Conservation (phyloP, 345 rosid species). For the Combretum micranthum region DNA sequence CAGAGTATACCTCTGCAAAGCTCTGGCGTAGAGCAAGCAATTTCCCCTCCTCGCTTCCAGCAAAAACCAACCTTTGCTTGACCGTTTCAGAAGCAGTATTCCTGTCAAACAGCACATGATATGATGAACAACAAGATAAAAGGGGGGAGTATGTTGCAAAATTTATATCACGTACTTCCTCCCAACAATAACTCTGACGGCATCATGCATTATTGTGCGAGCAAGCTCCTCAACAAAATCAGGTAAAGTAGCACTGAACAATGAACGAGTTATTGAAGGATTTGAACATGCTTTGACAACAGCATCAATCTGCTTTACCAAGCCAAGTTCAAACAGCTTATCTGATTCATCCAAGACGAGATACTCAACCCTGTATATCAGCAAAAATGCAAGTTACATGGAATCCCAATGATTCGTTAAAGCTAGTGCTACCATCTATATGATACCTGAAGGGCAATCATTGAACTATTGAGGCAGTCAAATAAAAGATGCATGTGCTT, state of each 20-base stretch:
- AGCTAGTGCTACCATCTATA: not conserved
- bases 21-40: constrained; percentile 87
- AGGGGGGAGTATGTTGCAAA: not conserved
- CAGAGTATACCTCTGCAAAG: constrained; percentile 67
- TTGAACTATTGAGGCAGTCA: too few relatives aligned
- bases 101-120: constrained; percentile 28
- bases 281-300: constrained; percentile 92
- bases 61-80: constrained; percentile 79
- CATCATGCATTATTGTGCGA: constrained; percentile 91
- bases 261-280: constrained; percentile 69
- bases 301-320: constrained; percentile 79
- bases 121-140: not conserved
- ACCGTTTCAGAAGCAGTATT: constrained; percentile 79
- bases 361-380: constrained; percentile 66
- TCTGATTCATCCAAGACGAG: constrained; percentile 97
- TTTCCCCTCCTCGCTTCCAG: constrained; percentile 95
- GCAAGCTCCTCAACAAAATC: constrained; percentile 95
- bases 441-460: too few relatives aligned
- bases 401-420: too few relatives aligned
- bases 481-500: too few relatives aligned
- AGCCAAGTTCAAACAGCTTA: constrained; percentile 88
- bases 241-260: constrained; percentile 97
- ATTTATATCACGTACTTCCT: constrained; percentile 57
- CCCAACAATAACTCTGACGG: constrained; percentile 86
- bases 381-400: not conserved